Conservation (phyloP, 1,284 basidiomycete species). For the Tremellales sp. region DNA sequence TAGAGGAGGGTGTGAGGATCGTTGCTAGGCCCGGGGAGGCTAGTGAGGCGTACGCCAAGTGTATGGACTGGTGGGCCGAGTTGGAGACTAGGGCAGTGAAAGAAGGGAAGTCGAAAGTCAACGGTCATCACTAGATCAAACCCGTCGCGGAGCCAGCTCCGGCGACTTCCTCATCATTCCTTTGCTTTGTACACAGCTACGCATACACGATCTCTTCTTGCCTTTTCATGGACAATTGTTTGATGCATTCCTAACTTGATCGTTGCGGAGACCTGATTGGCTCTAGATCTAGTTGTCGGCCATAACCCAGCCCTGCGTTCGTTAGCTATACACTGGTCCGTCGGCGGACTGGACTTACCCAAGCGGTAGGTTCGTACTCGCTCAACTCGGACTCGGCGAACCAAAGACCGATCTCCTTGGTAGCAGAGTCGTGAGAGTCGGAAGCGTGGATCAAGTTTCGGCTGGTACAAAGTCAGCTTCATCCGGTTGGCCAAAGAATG, state of each 20-base stretch:
- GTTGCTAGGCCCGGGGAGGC: constrained; percentile 19
- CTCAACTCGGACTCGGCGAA: constrained; percentile 49
- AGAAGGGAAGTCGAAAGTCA: constrained; percentile 11
- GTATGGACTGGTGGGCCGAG: constrained; percentile 6
- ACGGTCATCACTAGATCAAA: background rate
- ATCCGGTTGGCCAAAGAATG: background rate
- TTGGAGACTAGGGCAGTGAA: constrained; percentile 14
- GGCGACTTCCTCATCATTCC: too few species aligned
- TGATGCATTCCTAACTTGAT: background rate
- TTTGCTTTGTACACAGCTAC: too few species aligned
- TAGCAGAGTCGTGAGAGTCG: constrained; percentile 51
- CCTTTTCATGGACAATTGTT: background rate
- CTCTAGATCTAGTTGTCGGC: constrained; percentile 32
- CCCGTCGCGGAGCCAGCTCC: too few species aligned
- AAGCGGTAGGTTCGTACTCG: constrained; percentile 48
- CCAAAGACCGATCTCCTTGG: constrained; percentile 53
- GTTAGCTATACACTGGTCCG: constrained; percentile 4
- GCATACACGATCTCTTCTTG: background rate
- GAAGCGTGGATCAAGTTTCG: constrained; percentile 52
- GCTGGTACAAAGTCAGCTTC: constrained; percentile 17
- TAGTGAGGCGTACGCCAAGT: constrained; percentile 9
- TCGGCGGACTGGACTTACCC: constrained; percentile 15
- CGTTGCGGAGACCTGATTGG: background rate
- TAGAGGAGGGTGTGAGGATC: constrained; percentile 30
- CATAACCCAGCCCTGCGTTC: constrained; percentile 36